A percentile compares a stretch with the other conserved stretches of the same genome.
phyloP scores from a whole-genome alignment of 2,329 filamentous ascomycete genomes.

The Beauveria varroae region DNA sequence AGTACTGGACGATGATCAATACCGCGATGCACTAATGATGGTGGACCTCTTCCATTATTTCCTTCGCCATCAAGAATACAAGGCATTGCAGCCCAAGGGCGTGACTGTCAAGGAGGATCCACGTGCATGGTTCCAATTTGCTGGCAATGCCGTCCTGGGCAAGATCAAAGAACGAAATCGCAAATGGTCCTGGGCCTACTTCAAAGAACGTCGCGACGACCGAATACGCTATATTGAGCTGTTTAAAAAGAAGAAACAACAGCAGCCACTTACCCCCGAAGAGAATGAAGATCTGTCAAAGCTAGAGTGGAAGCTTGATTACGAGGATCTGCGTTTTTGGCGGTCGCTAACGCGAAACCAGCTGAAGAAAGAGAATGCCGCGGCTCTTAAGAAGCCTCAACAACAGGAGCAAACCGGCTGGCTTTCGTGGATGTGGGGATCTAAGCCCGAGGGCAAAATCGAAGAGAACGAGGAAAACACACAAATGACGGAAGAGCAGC shows the following conservation, averaged over 20 bases:
- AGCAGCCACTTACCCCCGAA: conserved; percentile 59
- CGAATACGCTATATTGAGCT: conserved; percentile 82
- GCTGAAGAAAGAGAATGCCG: conserved; percentile 88
- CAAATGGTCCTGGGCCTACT: conserved; percentile 93
- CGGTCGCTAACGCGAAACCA: conserved; percentile 89
- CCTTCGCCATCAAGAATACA: conserved; percentile 94
- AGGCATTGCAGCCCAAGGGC: conserved; percentile 79
- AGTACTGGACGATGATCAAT: conserved; percentile 95
- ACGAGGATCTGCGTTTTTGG: conserved; percentile 97
- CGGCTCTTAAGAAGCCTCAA: conserved; percentile 62
- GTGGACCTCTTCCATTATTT: conserved; percentile 98
- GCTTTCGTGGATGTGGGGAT: conserved; percentile 87
- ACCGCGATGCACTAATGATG: conserved; percentile 95
- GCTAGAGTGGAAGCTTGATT: conserved; percentile 80
- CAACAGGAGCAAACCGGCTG: conserved; percentile 71
- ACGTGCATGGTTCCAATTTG: conserved; percentile 85
- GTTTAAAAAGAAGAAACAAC: conserved; percentile 88
- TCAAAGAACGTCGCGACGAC: conserved; percentile 86
- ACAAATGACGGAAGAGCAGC: conserved; percentile 89
- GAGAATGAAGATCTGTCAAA: conserved; percentile 66
- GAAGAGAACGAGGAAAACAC: conserved; percentile 62
- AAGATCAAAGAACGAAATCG: conserved; percentile 95
- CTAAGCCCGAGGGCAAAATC: conserved; percentile 55
- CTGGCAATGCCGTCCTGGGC: conserved; percentile 76
- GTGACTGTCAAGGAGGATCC: conserved; percentile 81